phyloP scores from a whole-genome alignment of 371 early-diverging fungal genomes.

The Rhizopus arrhizus region DNA sequence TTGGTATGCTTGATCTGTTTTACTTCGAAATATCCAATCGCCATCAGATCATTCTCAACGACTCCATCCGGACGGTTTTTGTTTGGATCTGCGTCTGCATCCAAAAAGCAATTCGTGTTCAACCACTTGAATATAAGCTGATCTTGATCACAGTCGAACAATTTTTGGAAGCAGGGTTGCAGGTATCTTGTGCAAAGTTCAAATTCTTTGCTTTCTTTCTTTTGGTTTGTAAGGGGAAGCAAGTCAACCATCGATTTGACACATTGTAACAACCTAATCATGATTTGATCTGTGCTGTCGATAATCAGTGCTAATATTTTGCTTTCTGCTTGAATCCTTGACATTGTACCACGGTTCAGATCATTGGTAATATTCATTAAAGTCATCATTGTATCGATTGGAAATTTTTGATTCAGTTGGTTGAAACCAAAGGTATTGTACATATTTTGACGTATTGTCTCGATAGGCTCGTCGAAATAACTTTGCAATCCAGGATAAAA shows the following conservation, averaged over 20 bases:
- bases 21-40: constrained; percentile 14
- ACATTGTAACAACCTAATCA: too few relatives aligned
- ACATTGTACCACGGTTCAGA: too few relatives aligned
- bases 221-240: too few relatives aligned
- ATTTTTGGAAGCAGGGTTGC: constrained; percentile 2
- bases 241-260: too few relatives aligned
- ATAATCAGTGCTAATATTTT: too few relatives aligned
- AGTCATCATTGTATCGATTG: too few relatives aligned
- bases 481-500: constrained; percentile 12
- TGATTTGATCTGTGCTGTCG: too few relatives aligned
- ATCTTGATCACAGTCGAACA: constrained; percentile 12
- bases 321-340: too few relatives aligned
- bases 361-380: too few relatives aligned
- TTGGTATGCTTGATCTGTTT: constrained; percentile 16
- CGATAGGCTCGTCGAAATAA: constrained; percentile 14
- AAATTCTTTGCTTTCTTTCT: too few relatives aligned
- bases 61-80: constrained; percentile 13
- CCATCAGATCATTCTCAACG: constrained; percentile 11
- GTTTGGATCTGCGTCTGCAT: constrained; percentile 11
- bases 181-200: too few relatives aligned
- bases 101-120: constrained; percentile 2
- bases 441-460: constrained; percentile 14
- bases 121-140: constrained; percentile 8
- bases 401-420: too few relatives aligned
- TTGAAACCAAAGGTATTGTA: background rate